These are phyloP conservation scores for Phytopythium helicoides DNA, from an alignment of 352 stramenopile genomes.

Conservation along the genomic window DNA sequence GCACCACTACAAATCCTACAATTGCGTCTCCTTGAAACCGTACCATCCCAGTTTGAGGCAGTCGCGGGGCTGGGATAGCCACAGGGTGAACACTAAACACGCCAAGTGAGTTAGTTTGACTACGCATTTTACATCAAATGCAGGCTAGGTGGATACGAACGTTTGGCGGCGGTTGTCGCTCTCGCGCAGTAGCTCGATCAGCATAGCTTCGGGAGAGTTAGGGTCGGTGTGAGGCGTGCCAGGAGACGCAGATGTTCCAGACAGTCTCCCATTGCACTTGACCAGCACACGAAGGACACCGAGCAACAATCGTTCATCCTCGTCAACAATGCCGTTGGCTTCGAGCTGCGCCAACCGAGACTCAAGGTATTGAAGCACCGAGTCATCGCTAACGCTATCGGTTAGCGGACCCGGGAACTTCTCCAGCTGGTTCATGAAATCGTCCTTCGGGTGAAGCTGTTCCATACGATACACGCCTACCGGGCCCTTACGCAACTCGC, in stretches of 20 bases:
- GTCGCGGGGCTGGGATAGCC: conserved; percentile 46
- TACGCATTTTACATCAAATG: too few relatives aligned
- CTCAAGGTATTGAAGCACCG: conserved; percentile 67
- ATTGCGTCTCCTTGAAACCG: conserved; percentile 5
- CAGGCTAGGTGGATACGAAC: conserved; percentile 11
- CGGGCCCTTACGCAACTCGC: conserved; percentile 76
- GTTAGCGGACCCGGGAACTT: conserved; percentile 77
- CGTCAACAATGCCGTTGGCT: conserved; percentile 23
- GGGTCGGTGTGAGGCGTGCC: conserved; percentile 41
- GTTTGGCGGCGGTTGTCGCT: conserved; percentile 61
- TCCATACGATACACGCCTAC: conserved; percentile 81
- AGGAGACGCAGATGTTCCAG: conserved; percentile 23
- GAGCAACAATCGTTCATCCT: conserved; percentile 71
- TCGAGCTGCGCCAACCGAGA: conserved; percentile 46
- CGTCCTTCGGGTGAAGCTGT: conserved; percentile 69
- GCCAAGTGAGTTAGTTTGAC: neutral
- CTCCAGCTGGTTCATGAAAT: conserved; percentile 66
- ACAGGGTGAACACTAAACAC: conserved; percentile 27
- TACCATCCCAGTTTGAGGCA: conserved; percentile 36
- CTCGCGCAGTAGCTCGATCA: conserved; percentile 66
- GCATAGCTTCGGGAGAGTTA: conserved; percentile 58
- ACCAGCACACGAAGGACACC: conserved; percentile 69
- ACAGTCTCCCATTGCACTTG: conserved; percentile 80
- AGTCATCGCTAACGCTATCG: conserved; percentile 55
- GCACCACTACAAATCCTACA: conserved; percentile 3